Conservation (phyloP, 2,329 filamentous ascomycete species). For the Magnaporthales sp. region DNA sequence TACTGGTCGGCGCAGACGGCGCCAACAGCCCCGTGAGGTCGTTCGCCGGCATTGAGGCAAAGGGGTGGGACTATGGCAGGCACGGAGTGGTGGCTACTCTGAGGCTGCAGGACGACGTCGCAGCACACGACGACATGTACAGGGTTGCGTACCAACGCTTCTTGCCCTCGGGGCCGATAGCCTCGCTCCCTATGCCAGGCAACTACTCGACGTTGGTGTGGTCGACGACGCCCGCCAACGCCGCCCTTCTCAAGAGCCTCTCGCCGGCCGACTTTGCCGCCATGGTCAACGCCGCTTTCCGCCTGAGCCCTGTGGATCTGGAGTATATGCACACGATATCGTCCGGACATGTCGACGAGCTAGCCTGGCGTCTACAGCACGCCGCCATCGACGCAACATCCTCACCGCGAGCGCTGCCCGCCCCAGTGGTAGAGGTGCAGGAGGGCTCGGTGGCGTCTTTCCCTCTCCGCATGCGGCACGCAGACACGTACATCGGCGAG, state of each 20-base stretch:
- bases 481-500: conserved; percentile 86
- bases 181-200: conserved; percentile 81
- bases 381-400: conserved; percentile 28
- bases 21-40: conserved; percentile 87
- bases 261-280: conserved; percentile 65
- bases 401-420: conserved; percentile 49
- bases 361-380: conserved; percentile 71
- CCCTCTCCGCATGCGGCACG: conserved; percentile 82
- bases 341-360: conserved; percentile 59
- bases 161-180: conserved; percentile 83
- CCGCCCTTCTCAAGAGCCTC: conserved; percentile 70
- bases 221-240: conserved; percentile 80
- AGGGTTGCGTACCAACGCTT: conserved; percentile 93
- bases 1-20: conserved; percentile 88
- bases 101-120: conserved; percentile 42
- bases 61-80: conserved; percentile 88
- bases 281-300: conserved; percentile 90
- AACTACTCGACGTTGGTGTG: conserved; percentile 82
- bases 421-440: conserved; percentile 62
- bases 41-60: conserved; percentile 77
- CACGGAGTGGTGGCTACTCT: conserved; percentile 90
- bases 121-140: conserved; percentile 24
- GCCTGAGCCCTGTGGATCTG: conserved; percentile 70
- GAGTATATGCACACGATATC: conserved; percentile 66
- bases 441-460: conserved; percentile 78